Base-by-base conservation (phyloP, 148 eudicot species). In the Rheum nobile region DNA sequence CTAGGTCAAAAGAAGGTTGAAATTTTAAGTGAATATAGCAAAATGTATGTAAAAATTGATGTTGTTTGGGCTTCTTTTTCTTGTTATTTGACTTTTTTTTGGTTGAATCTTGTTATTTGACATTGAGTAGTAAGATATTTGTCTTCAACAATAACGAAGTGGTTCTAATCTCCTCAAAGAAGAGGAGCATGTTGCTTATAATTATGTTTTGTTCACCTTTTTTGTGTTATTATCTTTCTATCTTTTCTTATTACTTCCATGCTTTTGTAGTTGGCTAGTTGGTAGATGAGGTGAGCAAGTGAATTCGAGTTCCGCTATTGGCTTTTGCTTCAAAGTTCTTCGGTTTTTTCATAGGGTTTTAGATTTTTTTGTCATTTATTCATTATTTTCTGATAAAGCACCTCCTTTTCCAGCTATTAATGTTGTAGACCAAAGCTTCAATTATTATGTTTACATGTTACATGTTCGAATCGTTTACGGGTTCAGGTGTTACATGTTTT, bases 201-300 rank as follows among this genome's bases (percentile, higher is more conserved):
- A 7, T 24, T 47, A 16, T 47, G 52, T 47, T 8, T 47, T 22
- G 28, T 24, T 22, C 31, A 24, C 6, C 2, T 54, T 21, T 10
- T 21, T 6, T 21, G 29, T 21, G 61, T 22, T 54, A 24, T 54
- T 7, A 2, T 54, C 28, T n/a, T 52, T 28, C 10, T 54, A 26
- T 32, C 70, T 65, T 32, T 14, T 65, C 41, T 65, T 65, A 65
- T 65, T 65, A 8, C 41, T 16, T 65, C 70, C 70, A 32, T 65
- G 70, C 70, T 6, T 31, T 65, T 65, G 70, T 65, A 65, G 41
- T 65, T 65, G 70, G 70, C 7, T 65, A 39, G 69, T 63, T 63
- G 70, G 70, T 65, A 16, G 70, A 41, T 65, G 70, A 34, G 70
- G 41, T 65, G 70, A 41, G 41, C 32, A 41, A 41, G 39, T 65